Conservation (phyloP, 495 filamentous ascomycete species). For the Alectoria sarmentosa region DNA sequence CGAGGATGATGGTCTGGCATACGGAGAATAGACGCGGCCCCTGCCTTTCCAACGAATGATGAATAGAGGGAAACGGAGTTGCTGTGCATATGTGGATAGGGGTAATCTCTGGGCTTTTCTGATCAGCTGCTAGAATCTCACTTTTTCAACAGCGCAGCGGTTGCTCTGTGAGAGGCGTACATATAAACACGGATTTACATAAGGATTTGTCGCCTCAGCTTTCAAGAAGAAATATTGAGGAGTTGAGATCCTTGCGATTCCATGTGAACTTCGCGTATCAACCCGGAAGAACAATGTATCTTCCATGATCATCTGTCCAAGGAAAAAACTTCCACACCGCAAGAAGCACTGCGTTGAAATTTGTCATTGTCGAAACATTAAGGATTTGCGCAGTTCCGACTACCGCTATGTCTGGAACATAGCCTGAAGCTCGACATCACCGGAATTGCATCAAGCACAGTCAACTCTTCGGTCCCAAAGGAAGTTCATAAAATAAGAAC, state of each 20-base stretch:
- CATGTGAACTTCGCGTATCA: not conserved
- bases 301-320: not conserved
- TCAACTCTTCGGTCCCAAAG: no score
- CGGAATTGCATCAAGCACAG: no score
- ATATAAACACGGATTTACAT: not conserved
- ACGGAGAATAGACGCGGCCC: constrained; percentile 5
- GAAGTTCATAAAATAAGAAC: no score
- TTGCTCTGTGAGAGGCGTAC: not conserved
- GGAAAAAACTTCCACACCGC: not conserved
- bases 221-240: not conserved
- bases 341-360: not conserved
- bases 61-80: not conserved
- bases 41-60: not conserved
- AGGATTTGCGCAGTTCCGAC: no score
- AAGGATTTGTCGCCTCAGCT: not conserved
- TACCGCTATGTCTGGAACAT: no score
- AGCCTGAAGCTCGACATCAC: no score
- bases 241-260: not conserved
- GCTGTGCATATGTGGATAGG: not conserved
- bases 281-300: not conserved
- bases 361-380: not conserved
- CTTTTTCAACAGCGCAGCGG: not conserved
- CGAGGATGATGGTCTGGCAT: constrained; percentile 21
- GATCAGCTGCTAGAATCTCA: not conserved
- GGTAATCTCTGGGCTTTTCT: not conserved